Evolutionary conservation across 208 protist genomes (phyloP).

Genomic region (Naegleria fowleri): DNA sequence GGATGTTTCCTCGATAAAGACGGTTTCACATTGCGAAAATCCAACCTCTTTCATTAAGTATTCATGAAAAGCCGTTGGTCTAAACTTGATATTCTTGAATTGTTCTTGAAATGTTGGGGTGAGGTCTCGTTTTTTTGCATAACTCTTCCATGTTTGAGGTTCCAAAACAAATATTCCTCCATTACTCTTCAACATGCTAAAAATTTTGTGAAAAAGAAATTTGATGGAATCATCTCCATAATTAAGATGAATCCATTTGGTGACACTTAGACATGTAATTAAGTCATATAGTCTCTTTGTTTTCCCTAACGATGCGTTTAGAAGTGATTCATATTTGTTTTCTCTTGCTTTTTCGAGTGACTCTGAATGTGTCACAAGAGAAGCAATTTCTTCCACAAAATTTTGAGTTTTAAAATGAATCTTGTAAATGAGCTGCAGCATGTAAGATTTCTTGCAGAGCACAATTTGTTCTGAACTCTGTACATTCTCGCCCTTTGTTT

Average conservation of each 20-base stretch:
- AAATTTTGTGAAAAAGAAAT: constrained; percentile 44
- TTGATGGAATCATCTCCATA: constrained; percentile 49
- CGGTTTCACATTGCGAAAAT: constrained; percentile 9
- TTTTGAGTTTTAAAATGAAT: not conserved
- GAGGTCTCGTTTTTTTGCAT: constrained; percentile 40
- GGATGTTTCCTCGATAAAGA: not conserved
- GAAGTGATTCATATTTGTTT: not conserved
- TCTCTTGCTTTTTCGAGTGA: not conserved
- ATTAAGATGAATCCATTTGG: constrained; percentile 61
- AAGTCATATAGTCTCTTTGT: constrained; percentile 28
- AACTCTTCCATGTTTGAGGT: constrained; percentile 49
- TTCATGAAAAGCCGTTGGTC: constrained; percentile 32
- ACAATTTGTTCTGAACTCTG: not conserved
- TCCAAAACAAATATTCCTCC: constrained; percentile 50
- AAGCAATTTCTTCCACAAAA: not conserved
- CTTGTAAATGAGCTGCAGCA: not conserved
- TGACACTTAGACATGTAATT: constrained; percentile 47
- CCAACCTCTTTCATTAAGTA: constrained; percentile 36
- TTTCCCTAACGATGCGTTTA: not conserved
- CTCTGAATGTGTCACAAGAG: not conserved
- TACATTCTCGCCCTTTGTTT: not conserved
- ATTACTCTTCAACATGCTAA: constrained; percentile 32
- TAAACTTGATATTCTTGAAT: constrained; percentile 28
- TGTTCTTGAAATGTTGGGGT: not conserved
- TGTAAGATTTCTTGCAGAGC: not conserved